Conservation (phyloP, 2,329 filamentous ascomycete species). For the Bipolaris gigantea region DNA sequence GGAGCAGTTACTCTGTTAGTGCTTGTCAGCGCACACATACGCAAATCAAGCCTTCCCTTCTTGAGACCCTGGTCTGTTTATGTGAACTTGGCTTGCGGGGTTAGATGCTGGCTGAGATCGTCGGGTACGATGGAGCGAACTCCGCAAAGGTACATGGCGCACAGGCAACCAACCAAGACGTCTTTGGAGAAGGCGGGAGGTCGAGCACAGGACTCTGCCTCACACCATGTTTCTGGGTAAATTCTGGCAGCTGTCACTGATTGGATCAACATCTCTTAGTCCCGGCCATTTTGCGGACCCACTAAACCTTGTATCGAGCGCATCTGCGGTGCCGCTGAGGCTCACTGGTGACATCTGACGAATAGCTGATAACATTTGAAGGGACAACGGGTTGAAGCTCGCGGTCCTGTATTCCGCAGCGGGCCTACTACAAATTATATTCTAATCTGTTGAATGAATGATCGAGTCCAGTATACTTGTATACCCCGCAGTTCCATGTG, state of each 20-base stretch:
- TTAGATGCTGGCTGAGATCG: background rate
- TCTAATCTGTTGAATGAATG: background rate
- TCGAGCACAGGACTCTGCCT: constrained; percentile 1
- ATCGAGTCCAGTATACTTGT: background rate
- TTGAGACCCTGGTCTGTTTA: background rate
- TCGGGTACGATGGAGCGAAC: background rate
- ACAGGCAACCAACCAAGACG: background rate
- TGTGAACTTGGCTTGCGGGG: background rate
- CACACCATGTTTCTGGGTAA: background rate
- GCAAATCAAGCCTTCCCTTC: background rate
- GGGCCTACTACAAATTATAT: background rate
- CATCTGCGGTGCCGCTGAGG: background rate
- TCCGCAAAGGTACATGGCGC: background rate
- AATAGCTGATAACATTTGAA: background rate
- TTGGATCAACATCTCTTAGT: background rate
- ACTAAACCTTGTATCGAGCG: background rate
- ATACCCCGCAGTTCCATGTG: background rate
- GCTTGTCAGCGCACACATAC: background rate
- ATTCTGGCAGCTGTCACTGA: background rate
- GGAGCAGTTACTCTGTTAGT: background rate
- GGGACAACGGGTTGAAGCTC: background rate
- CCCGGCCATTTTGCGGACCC: background rate
- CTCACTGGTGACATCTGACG: background rate
- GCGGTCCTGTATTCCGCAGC: background rate
- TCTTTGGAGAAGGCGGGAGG: background rate